Evolutionary conservation across 2,329 filamentous ascomycete species (phyloP).

Genomic region (Penicillium thymicola): DNA sequence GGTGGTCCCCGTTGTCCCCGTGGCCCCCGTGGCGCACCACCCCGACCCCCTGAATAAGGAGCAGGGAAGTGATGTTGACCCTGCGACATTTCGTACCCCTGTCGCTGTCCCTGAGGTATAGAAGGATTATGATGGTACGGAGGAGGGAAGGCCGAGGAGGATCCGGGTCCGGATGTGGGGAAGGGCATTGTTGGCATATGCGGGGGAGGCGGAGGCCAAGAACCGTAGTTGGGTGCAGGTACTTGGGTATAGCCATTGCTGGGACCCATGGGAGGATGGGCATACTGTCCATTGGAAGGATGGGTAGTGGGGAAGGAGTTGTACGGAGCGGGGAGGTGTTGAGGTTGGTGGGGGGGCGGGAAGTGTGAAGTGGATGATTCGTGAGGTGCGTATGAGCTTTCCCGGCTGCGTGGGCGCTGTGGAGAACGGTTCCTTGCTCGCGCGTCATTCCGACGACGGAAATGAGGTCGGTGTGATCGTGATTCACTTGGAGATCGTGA

Average conservation of each 20-base stretch:
- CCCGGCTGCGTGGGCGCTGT: slow-evolving; percentile 28
- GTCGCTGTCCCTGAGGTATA: slow-evolving; percentile 13
- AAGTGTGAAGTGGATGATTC: slow-evolving; percentile 23
- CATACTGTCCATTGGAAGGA: slow-evolving; percentile 11
- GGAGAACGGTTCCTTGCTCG: slow-evolving; percentile 26
- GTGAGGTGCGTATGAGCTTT: slow-evolving; percentile 35
- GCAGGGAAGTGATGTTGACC: slow-evolving; percentile 35
- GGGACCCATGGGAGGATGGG: slow-evolving; percentile 7
- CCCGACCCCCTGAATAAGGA: slow-evolving; percentile 27
- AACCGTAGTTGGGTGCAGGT: slow-evolving; percentile 34
- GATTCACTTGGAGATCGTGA: slow-evolving; percentile 32
- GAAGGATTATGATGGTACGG: slow-evolving; percentile 23
- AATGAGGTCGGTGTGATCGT: slow-evolving; percentile 20
- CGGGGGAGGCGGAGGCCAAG: slow-evolving; percentile 36
- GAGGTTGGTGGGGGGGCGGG: slow-evolving; percentile 22
- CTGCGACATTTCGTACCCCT: slow-evolving; percentile 24
- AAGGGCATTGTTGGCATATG: slow-evolving; percentile 25
- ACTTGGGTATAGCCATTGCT: slow-evolving; percentile 26
- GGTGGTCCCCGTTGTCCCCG: slow-evolving; percentile 3
- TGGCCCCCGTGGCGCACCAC: slow-evolving; percentile 21
- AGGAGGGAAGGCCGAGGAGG: slow-evolving; percentile 27
- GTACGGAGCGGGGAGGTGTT: slow-evolving; percentile 20
- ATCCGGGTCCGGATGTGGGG: slow-evolving; percentile 15
- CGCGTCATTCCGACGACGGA: slow-evolving; percentile 18
- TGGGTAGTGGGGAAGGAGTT: slow-evolving; percentile 6